Evolutionary conservation across 345 rosid species (phyloP), one percentile per base, ranked within the genome.

Genomic region (Clausena lansium): DNA sequence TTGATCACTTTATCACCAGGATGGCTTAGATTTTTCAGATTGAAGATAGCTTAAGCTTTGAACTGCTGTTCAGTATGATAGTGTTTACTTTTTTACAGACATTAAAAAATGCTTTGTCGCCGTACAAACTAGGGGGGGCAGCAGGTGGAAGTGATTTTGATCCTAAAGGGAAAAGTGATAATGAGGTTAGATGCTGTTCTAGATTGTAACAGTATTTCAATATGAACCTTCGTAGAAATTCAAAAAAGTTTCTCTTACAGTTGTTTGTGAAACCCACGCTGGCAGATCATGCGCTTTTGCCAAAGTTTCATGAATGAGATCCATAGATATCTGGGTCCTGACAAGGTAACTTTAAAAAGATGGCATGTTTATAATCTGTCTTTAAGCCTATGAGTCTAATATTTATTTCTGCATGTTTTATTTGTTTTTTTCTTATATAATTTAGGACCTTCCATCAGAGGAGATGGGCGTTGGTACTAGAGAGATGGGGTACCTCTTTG

Each of bases 91-190:
- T 25, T 63, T 75, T 41, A 15, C 91, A 96, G 99, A 92, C 99
- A n/a, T 83, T 96, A 79, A 96, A 91, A 84, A 96, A 96, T 84
- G 97, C 98, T 73, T 72, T 96, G 78, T 96, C 95, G 64, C 98
- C 99, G 22, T 94, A 90, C 87, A 96, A 93, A 85, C 87, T 96
- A 78, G 99, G 99, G 87, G 99, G 99, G 60, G 97, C 99, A 67
- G 94, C 98, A 38, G 99, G 99, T 77, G 98, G 99, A 81, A 92
- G 99, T 74, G 99, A 96, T 85, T 96, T 96, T 89, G 98, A 96
- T 85, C 99, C 98, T 52, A 96, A 92, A 86, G 99, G 98, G 78
- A 92, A 86, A 91, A 96, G 97, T 88, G 98, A 96, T 81, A 91
- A 87, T 80, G 99, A 96, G 94, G 99, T 96, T 54, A 82, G 79